A percentile compares a stretch with the other conserved stretches of the same genome.
Conservation (phyloP, 1,284 basidiomycete species). For the Sphagnurus paluster region DNA sequence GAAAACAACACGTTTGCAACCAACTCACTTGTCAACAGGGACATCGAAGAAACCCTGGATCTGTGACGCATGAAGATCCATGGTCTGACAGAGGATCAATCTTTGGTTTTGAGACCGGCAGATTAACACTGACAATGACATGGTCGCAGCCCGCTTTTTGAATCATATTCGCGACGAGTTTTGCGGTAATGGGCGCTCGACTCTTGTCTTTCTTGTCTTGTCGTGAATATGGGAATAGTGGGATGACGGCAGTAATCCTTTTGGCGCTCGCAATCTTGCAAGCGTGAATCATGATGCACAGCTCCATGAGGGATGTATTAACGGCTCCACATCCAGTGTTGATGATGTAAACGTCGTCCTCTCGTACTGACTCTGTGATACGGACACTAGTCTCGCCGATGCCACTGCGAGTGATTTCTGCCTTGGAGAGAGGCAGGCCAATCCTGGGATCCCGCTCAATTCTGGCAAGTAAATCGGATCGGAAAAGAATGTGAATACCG, state of each 20-base stretch:
- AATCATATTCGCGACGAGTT: conserved; percentile 99
- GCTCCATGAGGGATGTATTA: conserved; percentile 91
- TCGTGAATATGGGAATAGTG: conserved; percentile 92
- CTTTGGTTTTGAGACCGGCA: conserved; percentile 11
- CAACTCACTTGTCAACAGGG: conserved; percentile 97
- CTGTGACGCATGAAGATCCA: conserved; percentile 98
- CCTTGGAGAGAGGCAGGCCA: conserved; percentile 81
- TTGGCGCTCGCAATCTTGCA: conserved; percentile 97
- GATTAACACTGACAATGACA: conserved; percentile 79
- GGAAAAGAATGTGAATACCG: conserved; percentile 53
- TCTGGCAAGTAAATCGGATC: conserved; percentile 12
- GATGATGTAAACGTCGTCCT: conserved; percentile 99
- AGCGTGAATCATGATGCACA: conserved; percentile 99
- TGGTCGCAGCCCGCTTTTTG: conserved; percentile 98
- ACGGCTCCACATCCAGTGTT: conserved; percentile 89
- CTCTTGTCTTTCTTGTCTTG: conserved; percentile 99
- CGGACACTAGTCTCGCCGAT: conserved; percentile 93
- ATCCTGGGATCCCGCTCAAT: conserved; percentile 50
- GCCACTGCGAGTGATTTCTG: conserved; percentile 85
- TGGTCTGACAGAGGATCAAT: conserved; percentile 63
- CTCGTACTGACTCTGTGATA: conserved; percentile 93
- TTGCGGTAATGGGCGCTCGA: conserved; percentile 97
- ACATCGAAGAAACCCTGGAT: conserved; percentile 99
- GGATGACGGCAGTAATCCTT: conserved; percentile 95
- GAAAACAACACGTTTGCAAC: conserved; percentile 1